Evolutionary conservation across 1,284 basidiomycete species (phyloP), one percentile per base, ranked within the genome.

Genomic region (Boletus subluridellus): DNA sequence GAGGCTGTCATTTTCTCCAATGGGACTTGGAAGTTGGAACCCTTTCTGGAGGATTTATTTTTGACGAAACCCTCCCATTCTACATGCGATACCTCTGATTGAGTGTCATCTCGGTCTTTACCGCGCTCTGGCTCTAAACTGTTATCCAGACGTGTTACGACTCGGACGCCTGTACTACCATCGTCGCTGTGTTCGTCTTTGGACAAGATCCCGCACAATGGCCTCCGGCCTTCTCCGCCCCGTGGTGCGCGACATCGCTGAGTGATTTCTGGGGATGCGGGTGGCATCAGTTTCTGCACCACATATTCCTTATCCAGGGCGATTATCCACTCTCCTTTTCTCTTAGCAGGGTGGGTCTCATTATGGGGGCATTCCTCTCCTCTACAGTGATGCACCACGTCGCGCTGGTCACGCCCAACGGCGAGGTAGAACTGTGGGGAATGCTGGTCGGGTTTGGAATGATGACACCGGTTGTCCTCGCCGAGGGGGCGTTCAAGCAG

Each of bases 311-410:
- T 57, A 35, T 77, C 47, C 50, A 61, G 4, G 76, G 76, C 3
- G 65, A 66, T 3, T 57, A 59, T 11, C 73, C 73, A 0, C 79
- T 84, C 57, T 51, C 49, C 12, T 45, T 58, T 2, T 4, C 64
- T 4, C 67, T 80, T 17, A 83, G 83, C 1, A 73, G 77, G 7
- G 52, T 65, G 4, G 82, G 80, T 2, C 72, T 73, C 7, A 71
- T 84, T 5, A 39, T 85, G 2, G 84, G 83, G 9, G 75, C 77
- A 0, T 88, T 87, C 65, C 59, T 81, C 4, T 67, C 80, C 11
- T 86, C 84, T 0, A 84, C 78, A 1, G 51, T 83, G 1, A 60
- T 86, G 35, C 86, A 87, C 62, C 73, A 81, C 61, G 58, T 77
- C 28, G 80, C 77, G 1, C 63, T 83, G 46, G 80, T 80, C 77